Conservation (phyloP, 495 filamentous ascomycete genomes). For the Penicillium flavigenum region DNA sequence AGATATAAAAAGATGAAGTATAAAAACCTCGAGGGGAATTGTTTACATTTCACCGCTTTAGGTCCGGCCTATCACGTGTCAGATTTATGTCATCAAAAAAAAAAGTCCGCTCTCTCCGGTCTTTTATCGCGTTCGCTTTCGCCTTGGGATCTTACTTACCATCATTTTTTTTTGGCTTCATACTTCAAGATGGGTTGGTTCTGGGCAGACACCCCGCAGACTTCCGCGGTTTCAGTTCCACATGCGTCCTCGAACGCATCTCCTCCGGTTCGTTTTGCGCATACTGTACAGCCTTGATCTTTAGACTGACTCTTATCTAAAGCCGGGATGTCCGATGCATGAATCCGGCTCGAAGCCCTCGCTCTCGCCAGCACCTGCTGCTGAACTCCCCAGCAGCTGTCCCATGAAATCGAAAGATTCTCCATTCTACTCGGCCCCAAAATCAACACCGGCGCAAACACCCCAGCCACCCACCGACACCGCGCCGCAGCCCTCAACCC, state of each 20-base stretch:
- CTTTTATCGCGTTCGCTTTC: conserved; percentile 24
- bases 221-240: conserved; percentile 46
- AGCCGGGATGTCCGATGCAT: conserved; percentile 95
- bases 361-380: conserved; percentile 38
- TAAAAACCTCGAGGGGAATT: not conserved
- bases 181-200: conserved; percentile 86
- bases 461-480: conserved; percentile 28
- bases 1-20: not conserved
- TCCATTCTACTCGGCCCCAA: conserved; percentile 39
- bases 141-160: not conserved
- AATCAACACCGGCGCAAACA: conserved; percentile 23
- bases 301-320: conserved; percentile 36
- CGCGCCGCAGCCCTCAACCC: conserved; percentile 40
- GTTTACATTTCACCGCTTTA: conserved; percentile 1
- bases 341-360: conserved; percentile 51
- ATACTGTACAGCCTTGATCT: not conserved
- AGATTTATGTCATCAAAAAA: conserved; percentile 16
- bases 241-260: conserved; percentile 36
- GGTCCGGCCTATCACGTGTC: conserved; percentile 10
- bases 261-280: conserved; percentile 65
- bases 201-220: conserved; percentile 73
- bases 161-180: not conserved
- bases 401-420: conserved; percentile 51
- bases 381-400: conserved; percentile 49
- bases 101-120: conserved; percentile 18